Evolutionary conservation across 176 grass and related monocot genomes (phyloP), one percentile per base, ranked within the genome.

Genomic region (Oryza coarctata): DNA sequence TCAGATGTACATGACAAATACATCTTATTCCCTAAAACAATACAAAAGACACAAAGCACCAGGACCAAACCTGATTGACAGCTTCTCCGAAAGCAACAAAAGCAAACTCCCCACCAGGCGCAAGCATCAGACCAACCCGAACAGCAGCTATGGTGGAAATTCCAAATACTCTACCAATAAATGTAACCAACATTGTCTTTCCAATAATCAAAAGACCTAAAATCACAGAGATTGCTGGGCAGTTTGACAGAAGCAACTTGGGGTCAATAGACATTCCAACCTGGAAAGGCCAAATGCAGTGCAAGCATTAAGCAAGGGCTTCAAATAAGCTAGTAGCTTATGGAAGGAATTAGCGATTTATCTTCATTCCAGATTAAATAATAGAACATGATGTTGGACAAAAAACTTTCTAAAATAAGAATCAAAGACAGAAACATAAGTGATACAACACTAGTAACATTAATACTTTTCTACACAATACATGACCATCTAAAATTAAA

Each of bases 41-140:
- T 72, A 43, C 29, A 14, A 71, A 80, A 79, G 15, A 71, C 31
- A 85, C 18, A 30, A 80, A 82, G 73, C 7, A 77, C 6, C 22
- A 81, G 13, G 35, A 72, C 17, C 18, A 63, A 82, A 99, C 96
- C 96, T 99, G 96, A 77, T 99, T 99, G 61, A 99, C 96, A 26
- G 96, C 93, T 49, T 99, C 96, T 45, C 96, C 96, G 71, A 99
- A 99, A 73, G 96, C 96, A 86, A 99, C 96, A 91, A 99, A 99
- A 86, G 96, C 96, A 83, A 99, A 99, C 80, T 99, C 96, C 77
- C 96, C 96, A 58, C 96, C 96, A 88, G 96, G 96, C 65, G 96
- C 96, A 80, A 99, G 96, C 77, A 99, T 67, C 85, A 99, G 93
- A 69, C 93, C 96, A 22, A 93, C 93, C 58, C 96, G 86, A 65